phyloP scores from a whole-genome alignment of 192 early-diverging fungal species.

The Coemansia sp. region DNA sequence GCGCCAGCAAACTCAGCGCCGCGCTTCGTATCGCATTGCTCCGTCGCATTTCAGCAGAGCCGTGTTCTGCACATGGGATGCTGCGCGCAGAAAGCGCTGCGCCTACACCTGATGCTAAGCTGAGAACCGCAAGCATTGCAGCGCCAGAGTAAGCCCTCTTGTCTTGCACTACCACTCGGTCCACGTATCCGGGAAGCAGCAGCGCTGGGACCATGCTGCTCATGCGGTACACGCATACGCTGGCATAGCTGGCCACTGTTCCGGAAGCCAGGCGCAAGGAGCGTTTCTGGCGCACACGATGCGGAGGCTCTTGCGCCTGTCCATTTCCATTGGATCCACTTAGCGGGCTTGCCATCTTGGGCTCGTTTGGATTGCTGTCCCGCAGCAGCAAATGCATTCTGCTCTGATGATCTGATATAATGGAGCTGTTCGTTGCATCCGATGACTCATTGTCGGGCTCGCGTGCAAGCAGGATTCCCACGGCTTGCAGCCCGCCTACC shows the following conservation, averaged over 20 bases:
- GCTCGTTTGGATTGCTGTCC: neutral
- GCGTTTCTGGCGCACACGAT: neutral
- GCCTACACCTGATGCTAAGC: conserved; percentile 11
- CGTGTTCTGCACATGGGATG: neutral
- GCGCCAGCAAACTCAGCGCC: neutral
- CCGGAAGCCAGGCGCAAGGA: neutral
- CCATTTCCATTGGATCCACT: neutral
- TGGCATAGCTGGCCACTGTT: neutral
- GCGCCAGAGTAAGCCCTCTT: conserved; percentile 9
- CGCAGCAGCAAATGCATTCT: too few relatives aligned
- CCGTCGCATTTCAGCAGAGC: neutral
- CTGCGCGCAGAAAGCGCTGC: neutral
- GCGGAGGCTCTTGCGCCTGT: neutral
- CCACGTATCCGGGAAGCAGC: conserved; percentile 14
- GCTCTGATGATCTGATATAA: too few relatives aligned
- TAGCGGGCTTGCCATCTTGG: too few relatives aligned
- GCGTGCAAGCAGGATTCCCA: neutral
- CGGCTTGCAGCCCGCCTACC: conserved; percentile 1
- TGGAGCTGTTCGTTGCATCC: neutral
- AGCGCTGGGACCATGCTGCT: conserved; percentile 9
- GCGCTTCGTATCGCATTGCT: neutral
- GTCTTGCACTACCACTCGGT: neutral
- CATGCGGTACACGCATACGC: conserved; percentile 5
- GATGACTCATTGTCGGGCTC: too few relatives aligned
- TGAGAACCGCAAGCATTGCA: conserved; percentile 1